Evolutionary conservation across 352 stramenopile species (phyloP).

Genomic region (Globisporangium okanoganense): DNA sequence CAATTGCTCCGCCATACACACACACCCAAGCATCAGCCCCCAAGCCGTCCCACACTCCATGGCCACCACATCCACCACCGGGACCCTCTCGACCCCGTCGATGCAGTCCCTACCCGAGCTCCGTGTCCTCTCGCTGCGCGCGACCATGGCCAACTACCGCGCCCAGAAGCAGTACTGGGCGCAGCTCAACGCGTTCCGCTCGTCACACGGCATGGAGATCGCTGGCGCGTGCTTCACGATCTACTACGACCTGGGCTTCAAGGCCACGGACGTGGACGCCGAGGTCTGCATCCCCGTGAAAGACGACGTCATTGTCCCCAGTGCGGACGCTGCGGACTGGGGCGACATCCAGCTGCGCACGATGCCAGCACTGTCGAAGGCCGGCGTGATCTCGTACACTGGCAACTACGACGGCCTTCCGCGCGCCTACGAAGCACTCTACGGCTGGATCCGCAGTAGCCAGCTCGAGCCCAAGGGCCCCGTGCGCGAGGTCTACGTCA

Average conservation of each 20-base stretch:
- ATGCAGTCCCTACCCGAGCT: constrained; percentile 29
- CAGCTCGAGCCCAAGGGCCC: not conserved
- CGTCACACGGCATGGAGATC: constrained; percentile 18
- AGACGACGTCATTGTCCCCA: constrained; percentile 14
- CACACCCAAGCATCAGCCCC: not conserved
- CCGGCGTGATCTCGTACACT: constrained; percentile 29
- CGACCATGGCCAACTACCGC: constrained; percentile 41
- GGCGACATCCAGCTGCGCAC: constrained; percentile 21
- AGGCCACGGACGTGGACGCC: constrained; percentile 41
- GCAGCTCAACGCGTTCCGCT: constrained; percentile 23
- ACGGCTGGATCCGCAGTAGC: not conserved
- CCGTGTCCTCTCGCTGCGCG: constrained; percentile 33
- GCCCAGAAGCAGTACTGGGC: constrained; percentile 37
- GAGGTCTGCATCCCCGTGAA: constrained; percentile 47
- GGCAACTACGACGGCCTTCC: constrained; percentile 26
- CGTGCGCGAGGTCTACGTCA: constrained; percentile 5
- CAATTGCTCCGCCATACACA: not conserved
- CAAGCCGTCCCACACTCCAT: not conserved
- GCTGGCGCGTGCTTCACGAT: constrained; percentile 31
- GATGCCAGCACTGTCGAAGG: constrained; percentile 19
- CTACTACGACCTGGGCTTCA: constrained; percentile 34
- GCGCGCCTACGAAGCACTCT: constrained; percentile 4
- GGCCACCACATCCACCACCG: not conserved
- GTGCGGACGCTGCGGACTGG: constrained; percentile 10
- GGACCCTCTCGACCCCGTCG: not conserved